phyloP scores from a whole-genome alignment of 2,329 filamentous ascomycete genomes.

The Aureobasidium sp. region DNA sequence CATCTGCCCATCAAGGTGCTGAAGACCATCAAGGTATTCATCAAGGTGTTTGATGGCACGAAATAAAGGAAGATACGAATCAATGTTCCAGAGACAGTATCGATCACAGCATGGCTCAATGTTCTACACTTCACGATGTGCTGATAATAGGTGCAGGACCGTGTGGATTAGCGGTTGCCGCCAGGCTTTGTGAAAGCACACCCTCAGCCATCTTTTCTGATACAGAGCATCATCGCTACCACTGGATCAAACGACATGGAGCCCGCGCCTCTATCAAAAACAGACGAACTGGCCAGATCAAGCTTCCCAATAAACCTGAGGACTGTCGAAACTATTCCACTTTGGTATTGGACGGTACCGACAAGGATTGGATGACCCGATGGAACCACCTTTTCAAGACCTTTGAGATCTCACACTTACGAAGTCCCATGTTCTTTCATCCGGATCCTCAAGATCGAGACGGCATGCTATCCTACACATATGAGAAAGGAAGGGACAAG shows the following conservation, averaged over 20 bases:
- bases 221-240: constrained; percentile 69
- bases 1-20: not conserved
- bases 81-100: too few species aligned
- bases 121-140: not conserved
- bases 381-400: constrained; percentile 64
- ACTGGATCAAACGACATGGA: constrained; percentile 63
- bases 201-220: constrained; percentile 76
- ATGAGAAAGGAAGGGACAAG: constrained; percentile 47
- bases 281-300: constrained; percentile 35
- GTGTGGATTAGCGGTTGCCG: constrained; percentile 64
- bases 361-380: constrained; percentile 56
- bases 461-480: constrained; percentile 60
- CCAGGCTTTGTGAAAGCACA: constrained; percentile 61
- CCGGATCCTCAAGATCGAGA: constrained; percentile 68
- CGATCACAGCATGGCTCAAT: not conserved
- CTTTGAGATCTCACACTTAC: constrained; percentile 61
- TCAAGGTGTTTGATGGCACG: not conserved
- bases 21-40: not conserved
- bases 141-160: constrained; percentile 67
- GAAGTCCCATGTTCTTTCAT: constrained; percentile 79
- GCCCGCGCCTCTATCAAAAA: constrained; percentile 51
- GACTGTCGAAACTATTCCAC: constrained; percentile 32
- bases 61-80: not conserved
- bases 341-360: constrained; percentile 59
- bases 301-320: constrained; percentile 23